Evolutionary conservation across 805 yeast species (phyloP).

Genomic region (Suhomyces sp.): DNA sequence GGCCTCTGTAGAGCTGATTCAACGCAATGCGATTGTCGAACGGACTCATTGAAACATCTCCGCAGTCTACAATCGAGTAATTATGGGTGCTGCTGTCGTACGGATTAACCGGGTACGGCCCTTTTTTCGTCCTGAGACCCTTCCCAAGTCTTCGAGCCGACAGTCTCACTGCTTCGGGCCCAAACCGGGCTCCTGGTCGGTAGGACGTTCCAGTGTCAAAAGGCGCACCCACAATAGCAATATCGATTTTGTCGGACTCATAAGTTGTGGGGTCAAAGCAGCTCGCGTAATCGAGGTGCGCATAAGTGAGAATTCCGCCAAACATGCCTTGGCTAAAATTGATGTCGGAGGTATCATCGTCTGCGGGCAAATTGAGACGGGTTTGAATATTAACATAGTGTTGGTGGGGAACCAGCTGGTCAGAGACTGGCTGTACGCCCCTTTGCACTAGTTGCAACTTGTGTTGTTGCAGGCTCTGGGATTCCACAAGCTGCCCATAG

Average conservation of each 20-base stretch:
- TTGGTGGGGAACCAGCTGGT: slow-evolving; percentile 2
- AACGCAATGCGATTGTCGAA: slow-evolving; percentile 64
- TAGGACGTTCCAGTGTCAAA: slow-evolving; percentile 57
- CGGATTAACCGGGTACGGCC: slow-evolving; percentile 43
- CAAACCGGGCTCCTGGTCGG: slow-evolving; percentile 59
- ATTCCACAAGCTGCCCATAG: slow-evolving; percentile 24
- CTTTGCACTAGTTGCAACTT: slow-evolving; percentile 6
- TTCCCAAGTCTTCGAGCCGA: slow-evolving; percentile 44
- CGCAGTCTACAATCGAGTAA: slow-evolving; percentile 51
- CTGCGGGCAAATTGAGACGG: slow-evolving; percentile 28
- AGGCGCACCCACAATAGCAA: slow-evolving; percentile 59
- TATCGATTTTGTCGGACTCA: slow-evolving; percentile 31
- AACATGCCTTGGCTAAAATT: slow-evolving; percentile 21
- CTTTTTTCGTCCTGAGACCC: slow-evolving; percentile 10
- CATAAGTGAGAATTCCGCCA: slow-evolving; percentile 57
- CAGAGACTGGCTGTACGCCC: background rate
- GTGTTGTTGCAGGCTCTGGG: slow-evolving; percentile 9
- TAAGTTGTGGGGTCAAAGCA: slow-evolving; percentile 41
- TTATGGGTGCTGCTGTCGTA: slow-evolving; percentile 42
- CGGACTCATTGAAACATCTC: slow-evolving; percentile 67
- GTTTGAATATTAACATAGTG: slow-evolving; percentile 16
- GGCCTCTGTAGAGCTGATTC: slow-evolving; percentile 58
- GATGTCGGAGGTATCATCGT: slow-evolving; percentile 35
- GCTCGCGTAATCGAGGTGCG: slow-evolving; percentile 44
- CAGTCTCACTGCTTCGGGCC: slow-evolving; percentile 52